Base-by-base conservation (phyloP, 1,284 basidiomycete species). In the Cutaneotrichosporon sp. region DNA sequence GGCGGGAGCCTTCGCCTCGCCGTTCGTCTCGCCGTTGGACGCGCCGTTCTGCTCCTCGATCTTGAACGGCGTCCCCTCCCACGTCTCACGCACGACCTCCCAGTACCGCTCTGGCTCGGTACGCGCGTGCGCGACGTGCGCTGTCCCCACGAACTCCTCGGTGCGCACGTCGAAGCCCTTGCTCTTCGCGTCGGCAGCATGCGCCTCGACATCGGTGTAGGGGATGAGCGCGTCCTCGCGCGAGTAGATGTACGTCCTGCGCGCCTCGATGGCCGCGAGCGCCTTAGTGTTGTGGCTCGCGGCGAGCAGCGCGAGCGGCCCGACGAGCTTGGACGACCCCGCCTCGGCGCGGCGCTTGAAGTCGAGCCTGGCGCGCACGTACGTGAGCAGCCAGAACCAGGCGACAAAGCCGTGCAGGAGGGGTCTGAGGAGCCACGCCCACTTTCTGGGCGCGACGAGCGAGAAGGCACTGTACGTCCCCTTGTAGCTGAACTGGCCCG, bases 51-150 rank as follows among this genome's bases (percentile, higher is more conserved):
- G n/a, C 33, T 45, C 20, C 38, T 31, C 58, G 3, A n/a, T n/a
- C 4, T 36, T n/a, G 5, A 1, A 18, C 31, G 13, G 24, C 36
- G 11, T 18, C 8, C 58, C 54, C 31, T 56, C 38, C 55, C 56
- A 66, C 1, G 64, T 59, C 63, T 62, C 62, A 29, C 31, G n/a
- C 36, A 56, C 67, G 7, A 65, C 16, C 20, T 42, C 13, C 67
- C 67, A 69, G 50, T 69, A 69, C 36, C 65, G 53, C 57, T 63
- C 63, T 2, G 59, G 62, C 16, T 67, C 61, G 0, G 8, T 36
- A 20, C 59, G 43, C 16, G 54, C 55, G 29, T 67, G 65, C 3
- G 60, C 63, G 22, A 69, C 65, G 34, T 69, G 67, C 27, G 36
- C 34, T 3, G 51, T 62, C 2, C 63, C 61, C 4, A n/a, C 22